Percentiles rank a stretch among this genome's conserved stretches.
Conservation (phyloP, 768 basidiomycete genomes). For the Trametes sanguinea region DNA sequence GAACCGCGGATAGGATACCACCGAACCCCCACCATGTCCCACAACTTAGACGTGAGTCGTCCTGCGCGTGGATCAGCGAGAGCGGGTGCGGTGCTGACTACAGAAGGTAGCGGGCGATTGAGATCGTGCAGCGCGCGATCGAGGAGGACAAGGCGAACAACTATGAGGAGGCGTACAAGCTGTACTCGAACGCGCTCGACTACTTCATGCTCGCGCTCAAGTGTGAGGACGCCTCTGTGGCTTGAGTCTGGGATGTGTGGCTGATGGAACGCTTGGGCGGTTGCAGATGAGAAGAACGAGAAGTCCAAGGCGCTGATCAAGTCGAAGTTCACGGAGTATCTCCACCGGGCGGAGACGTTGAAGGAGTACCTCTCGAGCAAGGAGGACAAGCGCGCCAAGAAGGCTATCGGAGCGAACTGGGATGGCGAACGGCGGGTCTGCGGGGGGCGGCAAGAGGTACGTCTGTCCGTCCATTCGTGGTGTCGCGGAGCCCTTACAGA, state of each 20-base stretch:
- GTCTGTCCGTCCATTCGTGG: slow-evolving; percentile 21
- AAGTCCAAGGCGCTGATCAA: slow-evolving; percentile 86
- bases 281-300: slow-evolving; percentile 89
- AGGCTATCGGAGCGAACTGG: slow-evolving; percentile 55
- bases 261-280: background rate
- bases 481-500: slow-evolving; percentile 4
- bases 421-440: slow-evolving; percentile 37
- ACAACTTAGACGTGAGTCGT: slow-evolving; percentile 31
- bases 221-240: slow-evolving; percentile 50
- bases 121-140: slow-evolving; percentile 89
- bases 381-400: slow-evolving; percentile 63
- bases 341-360: slow-evolving; percentile 86
- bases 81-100: background rate
- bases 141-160: slow-evolving; percentile 92
- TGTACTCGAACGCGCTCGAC: slow-evolving; percentile 93
- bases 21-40: slow-evolving; percentile 23
- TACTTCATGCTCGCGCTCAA: slow-evolving; percentile 98
- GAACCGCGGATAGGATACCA: slow-evolving; percentile 16
- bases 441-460: slow-evolving; percentile 41
- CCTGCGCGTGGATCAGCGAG: background rate
- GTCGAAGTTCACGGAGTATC: slow-evolving; percentile 88
- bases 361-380: slow-evolving; percentile 75
- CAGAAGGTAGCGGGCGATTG: slow-evolving; percentile 68
- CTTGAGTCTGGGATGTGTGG: background rate
- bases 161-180: slow-evolving; percentile 92